Percentiles rank a stretch among this genome's conserved stretches.
Conservation (phyloP, 2,329 filamentous ascomycete species). For the Aspergillus terreus region DNA sequence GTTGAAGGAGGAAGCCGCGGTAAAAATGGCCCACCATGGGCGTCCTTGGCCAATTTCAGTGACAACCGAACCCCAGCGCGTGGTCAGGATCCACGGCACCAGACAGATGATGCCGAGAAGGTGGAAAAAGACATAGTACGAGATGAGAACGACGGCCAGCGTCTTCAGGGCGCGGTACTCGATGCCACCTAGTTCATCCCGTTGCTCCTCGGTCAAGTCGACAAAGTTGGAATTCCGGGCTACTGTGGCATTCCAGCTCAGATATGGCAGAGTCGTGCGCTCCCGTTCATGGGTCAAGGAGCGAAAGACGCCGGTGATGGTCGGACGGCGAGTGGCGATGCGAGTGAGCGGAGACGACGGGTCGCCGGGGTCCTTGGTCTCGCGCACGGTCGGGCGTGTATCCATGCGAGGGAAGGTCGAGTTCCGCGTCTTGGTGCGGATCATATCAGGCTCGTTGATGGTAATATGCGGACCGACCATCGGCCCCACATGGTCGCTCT, state of each 20-base stretch:
- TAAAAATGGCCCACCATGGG: constrained; percentile 91
- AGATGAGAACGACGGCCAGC: constrained; percentile 70
- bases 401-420: constrained; percentile 38
- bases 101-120: constrained; percentile 70
- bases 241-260: constrained; percentile 90
- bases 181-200: constrained; percentile 92
- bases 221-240: constrained; percentile 91
- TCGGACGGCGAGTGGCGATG: constrained; percentile 25
- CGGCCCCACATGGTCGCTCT: constrained; percentile 21
- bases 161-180: constrained; percentile 92
- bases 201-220: constrained; percentile 81
- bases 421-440: constrained; percentile 29
- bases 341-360: constrained; percentile 20
- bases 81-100: constrained; percentile 72
- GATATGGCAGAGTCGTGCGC: constrained; percentile 69
- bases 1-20: constrained; percentile 79
- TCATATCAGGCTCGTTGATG: constrained; percentile 45
- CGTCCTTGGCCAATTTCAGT: constrained; percentile 58
- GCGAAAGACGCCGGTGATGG: constrained; percentile 30
- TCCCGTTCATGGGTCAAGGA: constrained; percentile 36
- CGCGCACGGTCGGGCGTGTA: constrained; percentile 30
- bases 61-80: constrained; percentile 64
- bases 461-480: constrained; percentile 41
- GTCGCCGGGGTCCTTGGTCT: constrained; percentile 28
- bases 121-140: constrained; percentile 82